Evolutionary conservation across 257 asterid species (phyloP).

Genomic region (Oldenlandia corymbosa): DNA sequence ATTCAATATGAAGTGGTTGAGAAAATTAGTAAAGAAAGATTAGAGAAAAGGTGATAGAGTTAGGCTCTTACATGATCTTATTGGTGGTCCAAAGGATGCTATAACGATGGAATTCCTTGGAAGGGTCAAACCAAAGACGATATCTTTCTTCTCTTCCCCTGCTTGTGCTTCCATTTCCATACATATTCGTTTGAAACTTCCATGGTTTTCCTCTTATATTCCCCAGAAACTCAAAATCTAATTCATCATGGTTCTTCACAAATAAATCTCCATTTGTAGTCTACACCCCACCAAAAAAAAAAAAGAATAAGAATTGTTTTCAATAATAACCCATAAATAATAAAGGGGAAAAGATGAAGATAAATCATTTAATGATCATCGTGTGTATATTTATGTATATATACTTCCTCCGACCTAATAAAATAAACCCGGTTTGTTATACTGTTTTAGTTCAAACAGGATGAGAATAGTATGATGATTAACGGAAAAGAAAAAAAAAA

Average conservation of each 20-base stretch:
- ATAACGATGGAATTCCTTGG: conserved; percentile 64
- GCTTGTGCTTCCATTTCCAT: conserved; percentile 86
- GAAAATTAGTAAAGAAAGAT: no score
- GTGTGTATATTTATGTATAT: no score
- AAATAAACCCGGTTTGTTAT: no score
- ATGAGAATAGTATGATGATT: no score
- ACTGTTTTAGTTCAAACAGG: no score
- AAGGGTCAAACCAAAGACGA: conserved; percentile 78
- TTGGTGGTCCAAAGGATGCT: conserved; percentile 80
- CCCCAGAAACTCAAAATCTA: conserved; percentile 90
- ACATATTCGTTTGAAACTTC: conserved; percentile 94
- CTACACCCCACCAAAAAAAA: conserved; percentile 20
- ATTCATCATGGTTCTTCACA: conserved; percentile 64
- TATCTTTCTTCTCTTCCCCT: conserved; percentile 96
- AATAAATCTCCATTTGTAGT: conserved; percentile 75
- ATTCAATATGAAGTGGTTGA: conserved; percentile 8
- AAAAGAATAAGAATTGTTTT: no score
- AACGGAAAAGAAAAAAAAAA: no score
- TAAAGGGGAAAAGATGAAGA: no score
- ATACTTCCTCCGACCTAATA: no score
- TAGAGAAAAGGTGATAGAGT: no score
- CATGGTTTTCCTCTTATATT: conserved; percentile 78
- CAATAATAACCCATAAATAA: no score
- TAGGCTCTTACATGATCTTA: conserved; percentile 76
- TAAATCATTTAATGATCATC: no score